Base-by-base conservation (phyloP, 768 basidiomycete species). In the Steccherinum ochraceum region DNA sequence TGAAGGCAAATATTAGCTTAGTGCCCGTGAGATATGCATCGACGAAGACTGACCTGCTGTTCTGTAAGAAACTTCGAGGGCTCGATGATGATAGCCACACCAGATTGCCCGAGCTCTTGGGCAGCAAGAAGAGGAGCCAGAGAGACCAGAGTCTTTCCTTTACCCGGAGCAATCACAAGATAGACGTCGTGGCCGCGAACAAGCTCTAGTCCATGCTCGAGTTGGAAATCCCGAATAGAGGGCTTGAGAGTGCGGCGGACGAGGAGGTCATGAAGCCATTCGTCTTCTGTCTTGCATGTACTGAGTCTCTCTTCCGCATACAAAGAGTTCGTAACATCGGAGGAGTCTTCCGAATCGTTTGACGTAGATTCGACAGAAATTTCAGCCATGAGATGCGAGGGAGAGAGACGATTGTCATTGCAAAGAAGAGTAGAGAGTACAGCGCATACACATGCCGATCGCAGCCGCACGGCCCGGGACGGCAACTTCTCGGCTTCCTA, bases 51-150 rank as follows among this genome's bases (percentile, higher is more conserved):
- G 41, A 50, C 49, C 41, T 25, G 24, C 24, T 50, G 49, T 21
- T 50, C 49, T 12, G 21, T 24, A 5, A 50, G 24, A 18, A 50
- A 23, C 26, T 50, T 50, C 5, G 49, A 23, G 16, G 49, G 49
- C 11, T 41, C 49, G 4, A 50, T 19, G n/a, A 43, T 39, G 24
- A 50, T 2, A 7, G 20, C 49, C 11, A 50, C 43, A 2, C 49
- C 49, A 5, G 49, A 4, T n/a, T 43, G 4, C 12, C 18, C n/a
- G 3, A 12, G 5, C 16, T 12, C 49, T 25, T 50, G 49, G 16
- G 49, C 49, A 23, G 24, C 49, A 3, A 50, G 41, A 10, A 43
- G 16, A 12, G 49, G 49, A 19, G 40, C 49, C 3, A 20, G 20
- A 11, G 12, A 11, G 4, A 50, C 23, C 2, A 24, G 11, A 5